phyloP scores from a whole-genome alignment of 176 grass and related monocot species.

The Rhynchospora tenuis region DNA sequence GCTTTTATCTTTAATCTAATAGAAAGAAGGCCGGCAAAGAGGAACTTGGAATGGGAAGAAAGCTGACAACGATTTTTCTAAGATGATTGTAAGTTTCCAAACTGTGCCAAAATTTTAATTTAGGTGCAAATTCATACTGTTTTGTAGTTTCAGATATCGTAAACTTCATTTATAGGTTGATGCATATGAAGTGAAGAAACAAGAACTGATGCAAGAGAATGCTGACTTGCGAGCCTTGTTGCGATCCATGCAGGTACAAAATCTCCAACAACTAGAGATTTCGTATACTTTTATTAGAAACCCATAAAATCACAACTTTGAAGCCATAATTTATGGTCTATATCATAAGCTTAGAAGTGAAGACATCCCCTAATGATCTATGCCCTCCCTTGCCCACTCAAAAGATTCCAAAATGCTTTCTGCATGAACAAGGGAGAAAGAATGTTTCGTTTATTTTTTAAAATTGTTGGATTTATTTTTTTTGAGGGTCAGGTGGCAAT shows the following conservation, averaged over 20 bases:
- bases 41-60: conserved; percentile 98
- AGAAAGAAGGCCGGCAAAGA: conserved; percentile 93
- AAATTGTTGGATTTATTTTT: conserved; percentile 2
- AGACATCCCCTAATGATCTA: background rate
- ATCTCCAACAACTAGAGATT: conserved; percentile 1
- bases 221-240: conserved; percentile 77
- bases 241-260: conserved; percentile 87
- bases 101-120: background rate
- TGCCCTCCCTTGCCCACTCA: background rate
- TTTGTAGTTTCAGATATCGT: conserved; percentile 24
- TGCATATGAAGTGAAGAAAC: conserved; percentile 97
- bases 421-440: background rate
- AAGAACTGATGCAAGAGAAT: conserved; percentile 91
- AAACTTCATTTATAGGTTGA: conserved; percentile 52
- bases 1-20: conserved; percentile 28
- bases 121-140: background rate
- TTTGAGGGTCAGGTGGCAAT: no score
- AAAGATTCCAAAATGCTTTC: background rate
- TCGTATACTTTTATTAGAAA: background rate
- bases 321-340: background rate
- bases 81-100: conserved; percentile 88
- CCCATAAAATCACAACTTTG: background rate
- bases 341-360: background rate
- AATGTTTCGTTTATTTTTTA: background rate
- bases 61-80: conserved; percentile 89